A percentile compares a stretch with the other conserved stretches of the same genome.
These are phyloP conservation scores for Linum lewisii DNA, from an alignment of 345 rosid species.

Conservation along the genomic window DNA sequence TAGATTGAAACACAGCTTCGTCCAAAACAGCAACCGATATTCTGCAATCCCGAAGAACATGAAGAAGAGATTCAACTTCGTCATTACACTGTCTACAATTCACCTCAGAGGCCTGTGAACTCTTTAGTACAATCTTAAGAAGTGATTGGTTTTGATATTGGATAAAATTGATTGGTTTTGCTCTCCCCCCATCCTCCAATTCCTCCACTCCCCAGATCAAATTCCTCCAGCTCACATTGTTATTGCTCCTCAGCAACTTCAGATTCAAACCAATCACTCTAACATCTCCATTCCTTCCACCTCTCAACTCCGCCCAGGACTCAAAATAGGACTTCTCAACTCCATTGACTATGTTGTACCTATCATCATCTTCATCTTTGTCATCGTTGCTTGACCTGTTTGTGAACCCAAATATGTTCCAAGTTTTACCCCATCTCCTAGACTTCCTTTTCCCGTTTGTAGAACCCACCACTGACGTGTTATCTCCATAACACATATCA, in stretches of 20 bases:
- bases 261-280: conserved; percentile 55
- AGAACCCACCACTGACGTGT: conserved; percentile 29
- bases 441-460: too few species aligned
- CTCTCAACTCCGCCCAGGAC: conserved; percentile 79
- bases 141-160: conserved; percentile 71
- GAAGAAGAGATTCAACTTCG: too few species aligned
- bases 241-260: conserved; percentile 74
- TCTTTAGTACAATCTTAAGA: conserved; percentile 64
- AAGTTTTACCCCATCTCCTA: conserved; percentile 66
- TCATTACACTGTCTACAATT: too few species aligned
- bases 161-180: conserved; percentile 50
- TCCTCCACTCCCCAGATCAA: conserved; percentile 21
- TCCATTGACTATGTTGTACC: conserved; percentile 62
- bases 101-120: too few species aligned
- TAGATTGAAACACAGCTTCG: too few species aligned
- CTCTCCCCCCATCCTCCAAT: conserved; percentile 43
- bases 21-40: too few species aligned
- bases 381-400: conserved; percentile 48
- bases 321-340: conserved; percentile 68
- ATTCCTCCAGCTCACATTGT: conserved; percentile 94
- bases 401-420: conserved; percentile 81
- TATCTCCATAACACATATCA: conserved; percentile 51
- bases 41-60: too few species aligned
- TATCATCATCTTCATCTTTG: conserved; percentile 58
- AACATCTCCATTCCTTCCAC: too few species aligned